Percentiles rank a stretch among this genome's conserved stretches.
phyloP scores from a whole-genome alignment of 1,284 basidiomycete genomes.

The Cutaneotrichosporon dermatis region DNA sequence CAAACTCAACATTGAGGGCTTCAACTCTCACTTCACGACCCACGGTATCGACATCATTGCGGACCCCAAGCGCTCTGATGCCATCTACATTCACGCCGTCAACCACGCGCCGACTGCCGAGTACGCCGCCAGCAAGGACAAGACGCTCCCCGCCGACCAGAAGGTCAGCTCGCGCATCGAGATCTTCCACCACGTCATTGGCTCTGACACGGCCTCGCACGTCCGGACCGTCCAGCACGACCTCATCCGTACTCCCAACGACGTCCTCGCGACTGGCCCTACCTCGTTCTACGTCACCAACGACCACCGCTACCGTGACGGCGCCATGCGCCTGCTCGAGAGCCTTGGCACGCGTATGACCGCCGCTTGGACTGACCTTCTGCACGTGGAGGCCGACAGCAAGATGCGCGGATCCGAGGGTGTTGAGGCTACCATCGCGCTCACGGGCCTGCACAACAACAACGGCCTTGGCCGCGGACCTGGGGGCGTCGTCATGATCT shows the following conservation, averaged over 20 bases:
- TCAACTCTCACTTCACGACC: constrained; percentile 25
- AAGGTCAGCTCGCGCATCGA: constrained; percentile 29
- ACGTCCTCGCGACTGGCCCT: constrained; percentile 25
- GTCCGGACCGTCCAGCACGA: constrained; percentile 26
- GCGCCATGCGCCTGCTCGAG: constrained; percentile 24
- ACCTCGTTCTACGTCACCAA: constrained; percentile 33
- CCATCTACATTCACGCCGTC: constrained; percentile 35
- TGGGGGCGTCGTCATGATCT: constrained; percentile 19
- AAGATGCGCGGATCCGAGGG: constrained; percentile 9
- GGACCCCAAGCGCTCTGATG: constrained; percentile 16
- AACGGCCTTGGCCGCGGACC: constrained; percentile 33
- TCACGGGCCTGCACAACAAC: constrained; percentile 29
- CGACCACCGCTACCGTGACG: constrained; percentile 32
- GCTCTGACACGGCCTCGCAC: constrained; percentile 16
- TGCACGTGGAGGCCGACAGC: constrained; percentile 18
- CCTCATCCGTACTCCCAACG: constrained; percentile 31
- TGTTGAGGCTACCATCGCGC: constrained; percentile 17
- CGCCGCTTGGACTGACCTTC: constrained; percentile 17
- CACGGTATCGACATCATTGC: constrained; percentile 36
- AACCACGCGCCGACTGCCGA: constrained; percentile 24
- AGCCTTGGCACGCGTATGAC: constrained; percentile 19
- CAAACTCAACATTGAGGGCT: constrained; percentile 18
- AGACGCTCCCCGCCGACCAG: neutral
- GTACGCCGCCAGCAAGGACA: constrained; percentile 7
- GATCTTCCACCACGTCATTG: constrained; percentile 30